Percentiles rank a stretch among this genome's conserved stretches.
Conservation (phyloP, 495 filamentous ascomycete species). For the Lasiosphaeria miniovina region DNA sequence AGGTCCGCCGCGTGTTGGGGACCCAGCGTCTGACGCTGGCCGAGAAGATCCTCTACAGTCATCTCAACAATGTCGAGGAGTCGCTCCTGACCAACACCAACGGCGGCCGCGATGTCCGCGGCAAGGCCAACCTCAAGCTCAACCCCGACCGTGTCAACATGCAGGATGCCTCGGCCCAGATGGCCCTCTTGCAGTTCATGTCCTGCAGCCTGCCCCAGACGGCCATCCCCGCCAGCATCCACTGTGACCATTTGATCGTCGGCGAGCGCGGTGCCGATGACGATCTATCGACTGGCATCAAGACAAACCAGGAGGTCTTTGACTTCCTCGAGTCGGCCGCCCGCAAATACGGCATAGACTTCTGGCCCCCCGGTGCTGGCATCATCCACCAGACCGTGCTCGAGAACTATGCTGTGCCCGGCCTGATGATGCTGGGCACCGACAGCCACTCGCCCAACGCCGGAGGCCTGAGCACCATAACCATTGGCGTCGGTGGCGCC, state of each 20-base stretch:
- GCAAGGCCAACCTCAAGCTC: conserved; percentile 90
- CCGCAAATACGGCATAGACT: conserved; percentile 96
- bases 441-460: conserved; percentile 98
- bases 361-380: conserved; percentile 97
- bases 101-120: conserved; percentile 78
- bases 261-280: conserved; percentile 84
- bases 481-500: conserved; percentile 95
- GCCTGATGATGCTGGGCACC: conserved; percentile 98
- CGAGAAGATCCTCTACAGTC: conserved; percentile 97
- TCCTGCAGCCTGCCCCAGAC: conserved; percentile 86
- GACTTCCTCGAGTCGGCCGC: conserved; percentile 94
- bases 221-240: conserved; percentile 95
- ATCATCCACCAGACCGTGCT: conserved; percentile 98
- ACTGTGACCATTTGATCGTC: conserved; percentile 99
- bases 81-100: conserved; percentile 74
- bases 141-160: conserved; percentile 97
- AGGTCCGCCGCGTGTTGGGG: conserved; percentile 71
- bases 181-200: conserved; percentile 99
- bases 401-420: conserved; percentile 97
- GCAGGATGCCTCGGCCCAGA: conserved; percentile 98
- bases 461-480: conserved; percentile 88
- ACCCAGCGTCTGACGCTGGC: conserved; percentile 75
- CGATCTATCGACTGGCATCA: conserved; percentile 81
- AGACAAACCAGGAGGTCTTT: conserved; percentile 94
- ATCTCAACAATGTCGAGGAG: conserved; percentile 83